Evolutionary conservation across 2,329 filamentous ascomycete species (phyloP).

Genomic region (Verticillium isaacii): DNA sequence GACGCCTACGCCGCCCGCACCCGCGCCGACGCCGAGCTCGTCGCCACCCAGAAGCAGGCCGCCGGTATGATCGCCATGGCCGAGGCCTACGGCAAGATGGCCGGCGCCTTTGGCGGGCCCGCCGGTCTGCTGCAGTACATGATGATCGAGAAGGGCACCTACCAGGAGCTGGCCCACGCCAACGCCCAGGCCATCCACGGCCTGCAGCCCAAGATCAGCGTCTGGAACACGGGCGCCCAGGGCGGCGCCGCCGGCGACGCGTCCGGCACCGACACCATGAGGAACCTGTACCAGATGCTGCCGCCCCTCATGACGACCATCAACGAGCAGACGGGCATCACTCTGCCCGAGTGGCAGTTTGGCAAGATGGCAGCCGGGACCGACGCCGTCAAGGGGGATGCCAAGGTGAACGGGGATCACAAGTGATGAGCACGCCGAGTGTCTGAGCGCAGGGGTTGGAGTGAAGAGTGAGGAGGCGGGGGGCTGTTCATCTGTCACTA

Average conservation of each 20-base stretch:
- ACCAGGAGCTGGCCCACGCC: constrained; percentile 70
- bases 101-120: constrained; percentile 71
- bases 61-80: constrained; percentile 75
- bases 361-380: constrained; percentile 35
- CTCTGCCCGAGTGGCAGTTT: constrained; percentile 72
- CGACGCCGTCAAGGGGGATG: constrained; percentile 19
- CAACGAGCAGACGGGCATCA: constrained; percentile 82
- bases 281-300: constrained; percentile 79
- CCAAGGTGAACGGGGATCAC: constrained; percentile 1
- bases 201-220: constrained; percentile 81
- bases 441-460: too few species aligned
- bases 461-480: too few species aligned
- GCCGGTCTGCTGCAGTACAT: constrained; percentile 75
- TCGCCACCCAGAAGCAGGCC: constrained; percentile 65
- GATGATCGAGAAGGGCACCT: constrained; percentile 82
- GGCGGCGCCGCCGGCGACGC: constrained; percentile 32
- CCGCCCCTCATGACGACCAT: constrained; percentile 81
- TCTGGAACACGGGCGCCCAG: constrained; percentile 74
- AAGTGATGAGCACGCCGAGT: too few species aligned
- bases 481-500: neutral
- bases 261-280: constrained; percentile 56
- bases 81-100: constrained; percentile 70
- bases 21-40: constrained; percentile 40
- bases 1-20: constrained; percentile 46
- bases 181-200: constrained; percentile 73